Base-by-base conservation (phyloP, 139 green algal species). In the Chlamydomonas asymmetrica region DNA sequence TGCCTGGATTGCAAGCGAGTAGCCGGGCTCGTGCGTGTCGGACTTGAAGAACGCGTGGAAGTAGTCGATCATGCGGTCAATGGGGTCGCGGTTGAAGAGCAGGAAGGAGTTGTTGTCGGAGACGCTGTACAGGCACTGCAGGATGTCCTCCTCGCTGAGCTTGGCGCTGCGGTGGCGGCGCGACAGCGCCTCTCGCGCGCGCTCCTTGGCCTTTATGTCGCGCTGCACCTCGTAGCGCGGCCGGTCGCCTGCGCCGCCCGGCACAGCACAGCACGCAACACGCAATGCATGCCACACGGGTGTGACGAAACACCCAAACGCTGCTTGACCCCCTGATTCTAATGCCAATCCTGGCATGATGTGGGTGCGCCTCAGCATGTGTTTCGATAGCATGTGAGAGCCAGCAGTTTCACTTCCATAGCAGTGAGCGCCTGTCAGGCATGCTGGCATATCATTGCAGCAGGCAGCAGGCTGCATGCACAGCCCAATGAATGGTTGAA, bases 71-170 rank as follows among this genome's bases (percentile, higher is more conserved):
- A 86, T 77, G 54, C 75, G 75, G 75, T 86, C 80, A 59, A 86
- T 82, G 38, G 72, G 72, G 62, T 78, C 72, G 31, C 88, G 84
- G 85, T 97, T 97, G 83, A 96, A 98, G 1, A 93, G 76, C 73
- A 98, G 88, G 88, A 91, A 98, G 29, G 81, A 84, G 89, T 97
- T 97, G 89, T 98, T 97, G 87, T 98, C 95, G 31, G 74, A 78
- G 64, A 97, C 90, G 71, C 85, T 93, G 89, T 98, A 98, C 22
- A 98, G 80, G 81, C 87, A 93, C 35, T 69, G 76, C 69, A 97
- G 83, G 40, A 98, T 85, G 13, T 95, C 89, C 20, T 98, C 91
- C 59, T 79, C 69, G 54, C 48, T 77, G n/a, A 74, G 49, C 2
- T 31, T 29, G 31, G 29, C 25, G 3, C n/a, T 61, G 41, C 66